Evolutionary conservation across 306 rosid species (phyloP).

Genomic region (Ormosia semicastrata): DNA sequence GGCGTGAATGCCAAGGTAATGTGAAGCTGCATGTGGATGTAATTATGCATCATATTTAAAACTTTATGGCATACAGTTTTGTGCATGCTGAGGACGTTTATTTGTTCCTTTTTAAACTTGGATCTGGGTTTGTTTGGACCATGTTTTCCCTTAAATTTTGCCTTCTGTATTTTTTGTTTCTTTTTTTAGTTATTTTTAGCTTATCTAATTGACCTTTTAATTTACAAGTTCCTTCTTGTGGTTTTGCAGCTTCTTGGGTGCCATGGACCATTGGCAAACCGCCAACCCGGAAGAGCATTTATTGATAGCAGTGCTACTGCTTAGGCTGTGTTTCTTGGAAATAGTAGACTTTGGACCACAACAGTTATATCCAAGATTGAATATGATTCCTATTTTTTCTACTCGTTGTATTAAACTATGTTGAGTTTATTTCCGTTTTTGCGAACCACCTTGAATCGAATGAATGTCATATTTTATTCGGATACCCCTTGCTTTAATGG

Average conservation of each 20-base stretch:
- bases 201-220: background rate
- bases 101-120: background rate
- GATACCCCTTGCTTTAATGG: background rate
- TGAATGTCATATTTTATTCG: conserved; percentile 6
- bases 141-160: background rate
- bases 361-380: background rate
- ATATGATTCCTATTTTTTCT: conserved; percentile 1
- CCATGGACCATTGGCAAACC: conserved; percentile 65
- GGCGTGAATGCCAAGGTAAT: conserved; percentile 86
- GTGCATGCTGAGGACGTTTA: background rate
- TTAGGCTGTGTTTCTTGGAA: conserved; percentile 25
- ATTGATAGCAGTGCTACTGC: background rate
- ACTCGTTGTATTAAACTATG: conserved; percentile 1
- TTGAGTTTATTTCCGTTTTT: background rate
- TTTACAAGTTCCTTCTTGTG: background rate
- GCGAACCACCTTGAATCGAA: background rate
- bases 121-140: background rate
- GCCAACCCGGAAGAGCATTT: conserved; percentile 63
- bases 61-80: background rate
- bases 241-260: conserved; percentile 75
- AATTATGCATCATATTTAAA: background rate
- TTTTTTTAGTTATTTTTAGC: background rate
- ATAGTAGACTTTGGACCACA: background rate
- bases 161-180: background rate
- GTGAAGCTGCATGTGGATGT: background rate